Conservation (phyloP, 495 filamentous ascomycete genomes). For the Penicillium cosmopolitanum region DNA sequence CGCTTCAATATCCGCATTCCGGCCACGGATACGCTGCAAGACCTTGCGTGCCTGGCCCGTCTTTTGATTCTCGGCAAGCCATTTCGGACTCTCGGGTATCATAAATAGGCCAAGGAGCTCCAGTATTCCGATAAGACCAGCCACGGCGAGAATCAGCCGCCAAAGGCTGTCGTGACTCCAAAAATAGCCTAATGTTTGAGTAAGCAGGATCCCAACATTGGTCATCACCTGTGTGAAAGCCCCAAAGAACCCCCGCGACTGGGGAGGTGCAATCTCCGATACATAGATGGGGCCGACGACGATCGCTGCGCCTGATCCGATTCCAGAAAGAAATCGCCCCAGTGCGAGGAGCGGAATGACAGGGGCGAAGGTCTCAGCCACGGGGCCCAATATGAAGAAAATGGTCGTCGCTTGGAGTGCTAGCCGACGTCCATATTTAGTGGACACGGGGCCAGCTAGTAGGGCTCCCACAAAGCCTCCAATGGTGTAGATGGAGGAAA, state of each 20-base stretch:
- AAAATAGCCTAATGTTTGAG: constrained; percentile 86
- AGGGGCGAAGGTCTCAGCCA: constrained; percentile 70
- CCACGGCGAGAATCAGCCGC: constrained; percentile 79
- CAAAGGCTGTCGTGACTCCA: constrained; percentile 76
- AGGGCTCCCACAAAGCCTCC: constrained; percentile 87
- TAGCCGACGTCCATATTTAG: constrained; percentile 69
- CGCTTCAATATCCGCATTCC: constrained; percentile 67
- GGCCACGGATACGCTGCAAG: constrained; percentile 75
- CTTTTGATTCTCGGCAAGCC: constrained; percentile 73
- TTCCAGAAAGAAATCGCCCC: constrained; percentile 78
- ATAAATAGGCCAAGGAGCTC: constrained; percentile 70
- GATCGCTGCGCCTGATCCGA: constrained; percentile 83
- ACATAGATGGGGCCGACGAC: constrained; percentile 98
- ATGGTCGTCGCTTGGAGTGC: constrained; percentile 72
- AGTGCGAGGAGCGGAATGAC: constrained; percentile 68
- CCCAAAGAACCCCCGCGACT: constrained; percentile 82
- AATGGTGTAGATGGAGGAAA: constrained; percentile 88
- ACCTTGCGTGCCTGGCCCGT: constrained; percentile 61
- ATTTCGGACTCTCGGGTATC: constrained; percentile 84
- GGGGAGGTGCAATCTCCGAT: constrained; percentile 82
- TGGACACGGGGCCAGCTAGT: constrained; percentile 71
- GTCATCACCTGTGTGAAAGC: constrained; percentile 91
- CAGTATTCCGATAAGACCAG: constrained; percentile 65
- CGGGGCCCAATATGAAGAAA: constrained; percentile 76
- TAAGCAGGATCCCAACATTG: constrained; percentile 86